A percentile compares a stretch with the other conserved stretches of the same genome.
phyloP scores from a whole-genome alignment of 1,284 basidiomycete genomes.

The Tilletia indica region DNA sequence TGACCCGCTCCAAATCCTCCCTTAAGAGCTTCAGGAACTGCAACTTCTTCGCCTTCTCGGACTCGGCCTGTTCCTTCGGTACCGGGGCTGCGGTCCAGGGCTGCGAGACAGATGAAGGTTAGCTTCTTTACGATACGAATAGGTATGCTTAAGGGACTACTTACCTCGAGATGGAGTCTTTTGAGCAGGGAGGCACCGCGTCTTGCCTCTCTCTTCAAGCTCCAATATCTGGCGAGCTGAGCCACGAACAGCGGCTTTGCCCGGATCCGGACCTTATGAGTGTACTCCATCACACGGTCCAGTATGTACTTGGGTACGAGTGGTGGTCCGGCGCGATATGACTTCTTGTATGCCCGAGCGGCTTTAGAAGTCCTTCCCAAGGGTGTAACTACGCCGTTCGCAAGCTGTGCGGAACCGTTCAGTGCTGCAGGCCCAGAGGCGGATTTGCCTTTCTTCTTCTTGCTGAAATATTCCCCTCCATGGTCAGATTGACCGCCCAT shows the following conservation, averaged over 20 bases:
- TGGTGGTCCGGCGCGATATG: slow-evolving; percentile 61
- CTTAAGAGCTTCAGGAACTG: slow-evolving; percentile 64
- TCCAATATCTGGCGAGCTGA: slow-evolving; percentile 88
- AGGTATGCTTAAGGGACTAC: slow-evolving; percentile 22
- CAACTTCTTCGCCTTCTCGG: slow-evolving; percentile 75
- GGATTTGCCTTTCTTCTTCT: slow-evolving; percentile 12
- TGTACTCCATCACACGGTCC: slow-evolving; percentile 75
- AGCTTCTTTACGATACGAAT: slow-evolving; percentile 16
- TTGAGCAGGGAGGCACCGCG: slow-evolving; percentile 91
- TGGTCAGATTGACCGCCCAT: not conserved
- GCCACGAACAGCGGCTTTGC: slow-evolving; percentile 77
- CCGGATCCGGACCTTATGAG: slow-evolving; percentile 69
- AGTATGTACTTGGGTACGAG: slow-evolving; percentile 62
- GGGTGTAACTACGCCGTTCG: slow-evolving; percentile 3
- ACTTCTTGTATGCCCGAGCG: slow-evolving; percentile 62
- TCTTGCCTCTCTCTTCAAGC: slow-evolving; percentile 86
- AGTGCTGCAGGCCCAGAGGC: slow-evolving; percentile 24
- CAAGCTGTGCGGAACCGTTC: slow-evolving; percentile 19
- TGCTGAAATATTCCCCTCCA: not conserved
- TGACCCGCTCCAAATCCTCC: slow-evolving; percentile 74
- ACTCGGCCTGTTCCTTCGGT: slow-evolving; percentile 64
- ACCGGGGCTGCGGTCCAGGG: slow-evolving; percentile 85
- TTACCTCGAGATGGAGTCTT: slow-evolving; percentile 80
- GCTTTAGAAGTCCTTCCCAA: slow-evolving; percentile 54
- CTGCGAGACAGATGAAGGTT: slow-evolving; percentile 37